These are phyloP conservation scores for Penicillium frequentans DNA, from an alignment of 2,329 filamentous ascomycete genomes.

Conservation along the genomic window DNA sequence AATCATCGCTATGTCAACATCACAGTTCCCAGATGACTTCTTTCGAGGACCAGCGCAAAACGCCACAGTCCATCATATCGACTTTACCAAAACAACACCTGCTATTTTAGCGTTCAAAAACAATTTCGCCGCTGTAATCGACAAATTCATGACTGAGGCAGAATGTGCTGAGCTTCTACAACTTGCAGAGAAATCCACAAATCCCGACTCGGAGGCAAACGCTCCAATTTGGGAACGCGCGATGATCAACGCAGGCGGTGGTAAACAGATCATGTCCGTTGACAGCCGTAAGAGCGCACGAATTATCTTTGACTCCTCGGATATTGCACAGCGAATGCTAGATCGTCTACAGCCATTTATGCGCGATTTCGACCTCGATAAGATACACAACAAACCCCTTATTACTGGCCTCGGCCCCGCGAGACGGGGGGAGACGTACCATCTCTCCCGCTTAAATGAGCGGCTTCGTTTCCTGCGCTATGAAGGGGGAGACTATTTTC, in stretches of 20 bases:
- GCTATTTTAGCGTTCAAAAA: conserved; percentile 54
- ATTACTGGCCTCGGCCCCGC: conserved; percentile 49
- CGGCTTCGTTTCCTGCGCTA: conserved; percentile 76
- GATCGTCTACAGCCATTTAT: conserved; percentile 52
- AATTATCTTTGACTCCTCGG: conserved; percentile 70
- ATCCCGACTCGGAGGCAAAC: conserved; percentile 7
- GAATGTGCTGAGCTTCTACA: conserved; percentile 63
- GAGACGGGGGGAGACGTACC: conserved; percentile 42
- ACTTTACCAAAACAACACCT: conserved; percentile 51
- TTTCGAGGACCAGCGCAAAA: conserved; percentile 39
- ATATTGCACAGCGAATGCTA: conserved; percentile 64
- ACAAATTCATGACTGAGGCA: conserved; percentile 60
- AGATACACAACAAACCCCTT: conserved; percentile 33
- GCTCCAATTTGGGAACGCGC: conserved; percentile 63
- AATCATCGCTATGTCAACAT: conserved; percentile 9
- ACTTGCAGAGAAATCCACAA: conserved; percentile 49
- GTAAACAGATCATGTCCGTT: conserved; percentile 57
- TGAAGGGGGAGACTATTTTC: conserved; percentile 70
- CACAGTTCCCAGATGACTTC: conserved; percentile 17
- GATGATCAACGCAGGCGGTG: conserved; percentile 65
- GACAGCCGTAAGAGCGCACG: conserved; percentile 70
- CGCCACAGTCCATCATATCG: conserved; percentile 51
- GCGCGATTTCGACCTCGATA: conserved; percentile 49
- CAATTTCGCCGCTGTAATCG: conserved; percentile 62
- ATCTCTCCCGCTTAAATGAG: conserved; percentile 61